Percentiles rank a stretch among this genome's conserved stretches.
Conservation (phyloP, 805 yeast genomes). For the Groenewaldozyma salmanticensis region DNA sequence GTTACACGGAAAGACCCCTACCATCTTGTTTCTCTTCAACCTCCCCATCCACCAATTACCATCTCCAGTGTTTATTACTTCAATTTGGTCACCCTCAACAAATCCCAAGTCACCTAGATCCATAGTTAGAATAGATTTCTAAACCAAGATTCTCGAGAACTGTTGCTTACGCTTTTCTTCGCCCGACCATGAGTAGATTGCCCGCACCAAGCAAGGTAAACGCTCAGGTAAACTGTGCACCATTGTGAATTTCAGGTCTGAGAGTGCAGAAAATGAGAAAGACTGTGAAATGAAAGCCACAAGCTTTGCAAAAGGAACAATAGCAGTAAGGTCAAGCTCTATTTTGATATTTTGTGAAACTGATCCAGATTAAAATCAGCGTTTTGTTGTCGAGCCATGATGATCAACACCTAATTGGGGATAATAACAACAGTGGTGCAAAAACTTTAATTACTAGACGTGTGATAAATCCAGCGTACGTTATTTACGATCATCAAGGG, state of each 20-base stretch:
- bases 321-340: no score
- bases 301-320: no score
- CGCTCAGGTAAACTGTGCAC: conserved; percentile 13
- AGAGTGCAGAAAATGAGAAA: no score
- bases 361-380: no score
- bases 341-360: no score
- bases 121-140: not conserved
- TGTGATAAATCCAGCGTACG: no score
- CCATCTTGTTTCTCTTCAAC: conserved; percentile 66
- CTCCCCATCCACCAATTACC: conserved; percentile 91
- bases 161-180: conserved; percentile 52
- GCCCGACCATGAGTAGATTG: conserved; percentile 91
- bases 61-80: conserved; percentile 69
- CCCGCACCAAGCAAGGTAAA: conserved; percentile 65
- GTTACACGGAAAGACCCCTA: conserved; percentile 82
- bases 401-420: no score
- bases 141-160: not conserved
- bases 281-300: no score
- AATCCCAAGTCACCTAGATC: conserved; percentile 67
- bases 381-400: no score
- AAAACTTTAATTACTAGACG: no score
- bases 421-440: no score
- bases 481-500: no score
- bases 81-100: conserved; percentile 86
- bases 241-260: conserved; percentile 12